phyloP scores from a whole-genome alignment of 2,329 filamentous ascomycete species.

The Fusarium duplospermum region DNA sequence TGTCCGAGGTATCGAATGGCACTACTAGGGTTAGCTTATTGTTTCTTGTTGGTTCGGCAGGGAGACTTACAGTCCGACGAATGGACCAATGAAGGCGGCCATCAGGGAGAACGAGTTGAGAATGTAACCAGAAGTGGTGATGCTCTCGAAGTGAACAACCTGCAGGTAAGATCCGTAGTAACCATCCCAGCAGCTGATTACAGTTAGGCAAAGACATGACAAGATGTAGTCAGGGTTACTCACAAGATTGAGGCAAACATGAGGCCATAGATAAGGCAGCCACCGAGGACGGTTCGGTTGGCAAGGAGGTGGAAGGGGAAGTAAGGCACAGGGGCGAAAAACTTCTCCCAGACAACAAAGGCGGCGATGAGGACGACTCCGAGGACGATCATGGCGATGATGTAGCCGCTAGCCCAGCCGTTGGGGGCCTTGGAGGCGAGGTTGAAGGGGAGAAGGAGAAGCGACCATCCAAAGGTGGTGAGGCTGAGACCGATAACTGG shows the following conservation, averaged over 20 bases:
- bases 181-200: conserved; percentile 60
- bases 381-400: conserved; percentile 62
- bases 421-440: conserved; percentile 49
- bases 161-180: conserved; percentile 65
- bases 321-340: conserved; percentile 31
- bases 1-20: conserved; percentile 27
- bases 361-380: conserved; percentile 59
- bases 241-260: conserved; percentile 36
- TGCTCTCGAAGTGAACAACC: conserved; percentile 55
- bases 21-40: not conserved
- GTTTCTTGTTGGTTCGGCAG: fast-evolving
- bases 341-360: conserved; percentile 56
- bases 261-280: conserved; percentile 25
- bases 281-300: conserved; percentile 27
- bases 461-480: not conserved
- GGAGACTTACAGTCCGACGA: conserved; percentile 56
- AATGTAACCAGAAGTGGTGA: conserved; percentile 55
- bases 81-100: conserved; percentile 57
- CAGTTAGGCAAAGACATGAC: conserved; percentile 63
- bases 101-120: conserved; percentile 61
- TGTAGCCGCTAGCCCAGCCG: conserved; percentile 56
- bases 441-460: conserved; percentile 65
- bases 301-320: conserved; percentile 31
- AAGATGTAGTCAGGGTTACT: conserved; percentile 33
- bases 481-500: not conserved